Base-by-base conservation (phyloP, 106 monocot genomes). In the Triglochin maritima region DNA sequence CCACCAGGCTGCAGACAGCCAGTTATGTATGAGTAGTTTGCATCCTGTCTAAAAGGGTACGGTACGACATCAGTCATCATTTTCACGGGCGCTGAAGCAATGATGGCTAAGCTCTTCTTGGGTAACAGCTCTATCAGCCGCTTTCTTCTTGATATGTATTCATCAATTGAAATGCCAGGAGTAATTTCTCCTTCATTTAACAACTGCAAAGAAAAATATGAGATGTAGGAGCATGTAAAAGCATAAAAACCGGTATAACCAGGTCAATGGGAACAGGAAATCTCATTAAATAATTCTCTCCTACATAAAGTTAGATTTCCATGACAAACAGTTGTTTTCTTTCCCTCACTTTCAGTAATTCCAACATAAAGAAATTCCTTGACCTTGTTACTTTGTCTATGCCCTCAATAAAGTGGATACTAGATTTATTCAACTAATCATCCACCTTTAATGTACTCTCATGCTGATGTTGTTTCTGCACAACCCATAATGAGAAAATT, bases 41-140 rank as follows among this genome's bases (percentile, higher is more conserved):
- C 95, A 80, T 90, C 90, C 63, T 96, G 95, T 81, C 95, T 79
- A 66, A 90, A 90, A 46, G 85, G 2, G 56, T 96, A 96, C n/a
- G 90, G 95, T 59, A 88, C 95, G 15, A 96, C 90, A 77, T 90
- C 87, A 46, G 95, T 96, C 95, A 90, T 96, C 95, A 96, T 96
- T 77, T 96, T 87, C 49, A 88, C 80, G 8, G 87, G 83, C 11
- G 90, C 85, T 66, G 95, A 87, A 3, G 87, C 90, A 76, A 96
- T 66, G 43, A 96, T 85, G 57, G 95, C 87, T 54, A 96, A 47
- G 79, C 90, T 87, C 50, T 81, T 85, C 55, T 82, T 83, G 46
- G 95, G 95, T 72, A 96, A 83, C 59, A 85, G 66, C 71, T 90
- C 85, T 74, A 96, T 53, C 50, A 96, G 85, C 56, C 46, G 62